Conservation (phyloP, 768 basidiomycete species). For the Mycena olivaceomarginata region DNA sequence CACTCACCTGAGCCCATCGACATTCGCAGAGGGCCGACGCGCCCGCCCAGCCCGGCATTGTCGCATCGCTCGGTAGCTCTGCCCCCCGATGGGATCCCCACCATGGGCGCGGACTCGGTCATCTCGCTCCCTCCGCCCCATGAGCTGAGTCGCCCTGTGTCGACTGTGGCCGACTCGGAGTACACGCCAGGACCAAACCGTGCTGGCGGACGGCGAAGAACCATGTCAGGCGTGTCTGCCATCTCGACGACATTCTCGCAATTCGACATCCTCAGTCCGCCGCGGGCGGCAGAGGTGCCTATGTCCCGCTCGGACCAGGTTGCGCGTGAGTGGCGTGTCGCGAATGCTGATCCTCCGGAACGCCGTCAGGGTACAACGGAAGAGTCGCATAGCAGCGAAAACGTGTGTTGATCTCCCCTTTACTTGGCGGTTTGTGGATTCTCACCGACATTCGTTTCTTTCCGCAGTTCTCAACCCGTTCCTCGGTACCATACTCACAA, state of each 20-base stretch:
- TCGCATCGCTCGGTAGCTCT: constrained; percentile 53
- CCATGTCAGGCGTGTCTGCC: constrained; percentile 51
- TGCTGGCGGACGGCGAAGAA: constrained; percentile 3
- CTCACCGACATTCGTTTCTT: constrained; percentile 1
- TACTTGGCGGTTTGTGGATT: not conserved
- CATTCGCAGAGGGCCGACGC: constrained; percentile 7
- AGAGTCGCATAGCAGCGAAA: constrained; percentile 18
- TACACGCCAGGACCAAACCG: constrained; percentile 22
- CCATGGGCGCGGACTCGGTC: constrained; percentile 55
- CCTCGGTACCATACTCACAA: constrained; percentile 32
- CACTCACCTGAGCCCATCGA: constrained; percentile 35
- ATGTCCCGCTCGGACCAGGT: constrained; percentile 51
- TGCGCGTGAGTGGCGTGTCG: constrained; percentile 56
- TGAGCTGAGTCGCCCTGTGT: constrained; percentile 58
- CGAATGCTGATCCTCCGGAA: constrained; percentile 50
- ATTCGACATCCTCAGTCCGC: constrained; percentile 60
- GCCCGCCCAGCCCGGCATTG: constrained; percentile 24
- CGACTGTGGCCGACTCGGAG: constrained; percentile 30
- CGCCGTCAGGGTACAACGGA: constrained; percentile 33
- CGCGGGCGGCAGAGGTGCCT: constrained; percentile 40
- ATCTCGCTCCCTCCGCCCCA: constrained; percentile 73
- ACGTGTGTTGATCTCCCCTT: constrained; percentile 27
- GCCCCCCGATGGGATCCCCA: constrained; percentile 70
- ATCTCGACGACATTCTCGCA: constrained; percentile 61
- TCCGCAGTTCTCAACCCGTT: constrained; percentile 26